Evolutionary conservation across 768 basidiomycete genomes (phyloP).

Genomic region (Cantharellus anzutake): DNA sequence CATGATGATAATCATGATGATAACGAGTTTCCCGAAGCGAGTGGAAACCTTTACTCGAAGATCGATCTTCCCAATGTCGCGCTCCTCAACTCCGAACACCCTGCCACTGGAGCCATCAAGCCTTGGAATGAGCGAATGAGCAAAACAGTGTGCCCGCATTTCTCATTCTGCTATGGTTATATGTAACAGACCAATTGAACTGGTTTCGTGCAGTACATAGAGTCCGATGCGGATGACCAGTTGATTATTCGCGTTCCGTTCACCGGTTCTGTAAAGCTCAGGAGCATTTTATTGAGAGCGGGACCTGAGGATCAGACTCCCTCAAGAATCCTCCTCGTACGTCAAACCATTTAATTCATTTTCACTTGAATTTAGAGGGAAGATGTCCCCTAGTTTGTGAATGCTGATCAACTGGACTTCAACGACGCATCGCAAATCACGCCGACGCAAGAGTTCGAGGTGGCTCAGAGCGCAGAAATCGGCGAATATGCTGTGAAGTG

Average conservation of each 20-base stretch:
- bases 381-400: conserved; percentile 37
- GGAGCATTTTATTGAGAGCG: conserved; percentile 63
- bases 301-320: conserved; percentile 71
- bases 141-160: conserved; percentile 34
- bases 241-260: conserved; percentile 66
- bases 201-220: conserved; percentile 35
- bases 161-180: not conserved
- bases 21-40: conserved; percentile 23
- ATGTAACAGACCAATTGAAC: not conserved
- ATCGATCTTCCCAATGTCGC: conserved; percentile 69
- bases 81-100: conserved; percentile 39
- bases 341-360: conserved; percentile 12
- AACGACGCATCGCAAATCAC: conserved; percentile 41
- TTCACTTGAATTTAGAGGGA: not conserved
- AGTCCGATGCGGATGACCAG: conserved; percentile 85
- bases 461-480: conserved; percentile 52
- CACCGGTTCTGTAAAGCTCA: conserved; percentile 69
- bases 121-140: conserved; percentile 67
- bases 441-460: conserved; percentile 52
- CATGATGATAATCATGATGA: conserved; percentile 30
- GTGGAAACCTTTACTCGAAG: conserved; percentile 46
- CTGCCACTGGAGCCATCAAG: conserved; percentile 35
- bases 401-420: conserved; percentile 67
- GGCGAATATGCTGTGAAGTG: conserved; percentile 78
- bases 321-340: conserved; percentile 45